phyloP scores from a whole-genome alignment of 129 eudicot species.

The Artemisia annua region DNA sequence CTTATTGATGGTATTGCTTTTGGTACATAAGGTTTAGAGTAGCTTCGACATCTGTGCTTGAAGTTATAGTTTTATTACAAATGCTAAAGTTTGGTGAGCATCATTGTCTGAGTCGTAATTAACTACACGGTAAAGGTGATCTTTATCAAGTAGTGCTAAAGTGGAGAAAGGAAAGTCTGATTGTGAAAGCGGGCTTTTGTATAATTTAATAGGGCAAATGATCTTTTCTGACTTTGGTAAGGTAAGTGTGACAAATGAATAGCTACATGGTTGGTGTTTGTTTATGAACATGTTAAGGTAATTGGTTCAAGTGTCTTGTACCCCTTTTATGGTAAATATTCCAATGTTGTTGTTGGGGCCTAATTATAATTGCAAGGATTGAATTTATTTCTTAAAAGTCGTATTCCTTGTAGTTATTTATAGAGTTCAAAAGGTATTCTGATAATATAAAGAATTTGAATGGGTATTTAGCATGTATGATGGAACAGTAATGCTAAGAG shows the following conservation, averaged over 20 bases:
- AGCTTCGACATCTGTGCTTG: neutral
- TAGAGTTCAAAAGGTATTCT: neutral
- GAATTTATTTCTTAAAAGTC: no score
- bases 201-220: neutral
- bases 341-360: no score
- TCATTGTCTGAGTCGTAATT: neutral
- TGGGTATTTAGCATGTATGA: neutral
- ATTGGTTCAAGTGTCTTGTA: no score
- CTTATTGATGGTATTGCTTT: neutral
- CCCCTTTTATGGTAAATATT: no score
- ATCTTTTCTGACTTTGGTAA: neutral
- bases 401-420: no score
- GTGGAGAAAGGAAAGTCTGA: constrained; percentile 4
- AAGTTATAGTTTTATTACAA: neutral
- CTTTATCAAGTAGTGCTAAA: constrained; percentile 1
- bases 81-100: constrained; percentile 9
- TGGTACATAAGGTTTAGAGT: neutral
- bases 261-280: neutral
- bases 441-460: neutral
- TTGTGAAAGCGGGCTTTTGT: neutral
- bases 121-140: neutral
- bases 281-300: neutral
- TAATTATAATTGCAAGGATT: no score
- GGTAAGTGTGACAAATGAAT: neutral
- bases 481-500: neutral